Conservation (phyloP, 345 rosid species). For the rapeseed (Brassica napus) region DNA sequence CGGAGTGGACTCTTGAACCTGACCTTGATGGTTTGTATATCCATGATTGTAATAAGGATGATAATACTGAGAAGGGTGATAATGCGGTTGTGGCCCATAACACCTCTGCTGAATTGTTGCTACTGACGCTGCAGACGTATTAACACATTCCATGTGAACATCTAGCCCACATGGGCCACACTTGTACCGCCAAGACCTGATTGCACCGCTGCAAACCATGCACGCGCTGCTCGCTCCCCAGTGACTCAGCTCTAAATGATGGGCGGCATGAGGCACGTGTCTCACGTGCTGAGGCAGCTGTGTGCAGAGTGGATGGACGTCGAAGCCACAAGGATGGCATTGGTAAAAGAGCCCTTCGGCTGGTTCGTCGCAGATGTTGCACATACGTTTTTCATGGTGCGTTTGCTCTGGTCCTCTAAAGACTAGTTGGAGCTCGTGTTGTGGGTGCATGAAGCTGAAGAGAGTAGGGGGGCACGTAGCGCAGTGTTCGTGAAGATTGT, state of each 20-base stretch:
- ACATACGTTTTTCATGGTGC: constrained; percentile 18
- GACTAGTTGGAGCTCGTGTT: constrained; percentile 31
- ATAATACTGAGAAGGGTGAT: background rate
- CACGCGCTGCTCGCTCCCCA: constrained; percentile 29
- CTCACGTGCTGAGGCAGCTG: constrained; percentile 26
- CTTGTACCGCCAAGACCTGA: constrained; percentile 43
- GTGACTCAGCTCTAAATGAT: constrained; percentile 36
- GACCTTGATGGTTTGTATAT: constrained; percentile 27
- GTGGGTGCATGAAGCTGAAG: constrained; percentile 42
- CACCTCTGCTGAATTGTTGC: constrained; percentile 1
- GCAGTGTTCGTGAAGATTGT: constrained; percentile 47
- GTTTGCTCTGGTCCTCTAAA: constrained; percentile 11
- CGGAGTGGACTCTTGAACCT: background rate
- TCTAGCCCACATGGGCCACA: constrained; percentile 39
- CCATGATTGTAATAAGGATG: constrained; percentile 29
- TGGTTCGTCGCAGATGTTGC: constrained; percentile 38
- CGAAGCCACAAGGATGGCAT: constrained; percentile 39
- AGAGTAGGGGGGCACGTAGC: constrained; percentile 25
- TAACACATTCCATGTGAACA: constrained; percentile 44
- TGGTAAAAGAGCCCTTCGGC: constrained; percentile 41
- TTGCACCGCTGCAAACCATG: constrained; percentile 27
- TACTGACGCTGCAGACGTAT: background rate
- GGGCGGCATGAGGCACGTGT: constrained; percentile 32
- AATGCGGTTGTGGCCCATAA: background rate
- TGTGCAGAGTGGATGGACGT: constrained; percentile 45